Conservation (phyloP, 352 stramenopile genomes). For the Pythium myriotylum region DNA sequence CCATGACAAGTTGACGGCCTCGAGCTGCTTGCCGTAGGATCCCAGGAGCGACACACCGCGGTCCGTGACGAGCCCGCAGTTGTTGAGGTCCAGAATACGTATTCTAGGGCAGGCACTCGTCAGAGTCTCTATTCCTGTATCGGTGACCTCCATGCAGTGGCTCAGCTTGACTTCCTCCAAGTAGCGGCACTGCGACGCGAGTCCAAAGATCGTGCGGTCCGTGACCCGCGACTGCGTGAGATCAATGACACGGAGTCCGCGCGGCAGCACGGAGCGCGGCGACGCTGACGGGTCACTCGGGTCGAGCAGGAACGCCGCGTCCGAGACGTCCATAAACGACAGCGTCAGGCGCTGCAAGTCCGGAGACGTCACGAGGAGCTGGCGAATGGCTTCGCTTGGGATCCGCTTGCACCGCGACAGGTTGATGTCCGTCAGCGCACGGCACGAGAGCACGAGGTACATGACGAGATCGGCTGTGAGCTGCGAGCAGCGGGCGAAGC, state of each 20-base stretch:
- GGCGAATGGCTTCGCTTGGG: slow-evolving; percentile 68
- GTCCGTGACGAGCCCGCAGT: slow-evolving; percentile 83
- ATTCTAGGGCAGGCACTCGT: slow-evolving; percentile 55
- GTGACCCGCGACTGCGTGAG: slow-evolving; percentile 78
- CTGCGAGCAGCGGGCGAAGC: slow-evolving; percentile 82
- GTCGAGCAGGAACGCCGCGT: slow-evolving; percentile 51
- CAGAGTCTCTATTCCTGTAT: slow-evolving; percentile 71
- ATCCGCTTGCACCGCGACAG: slow-evolving; percentile 87
- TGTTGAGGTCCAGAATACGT: slow-evolving; percentile 68
- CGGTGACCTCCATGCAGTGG: slow-evolving; percentile 78
- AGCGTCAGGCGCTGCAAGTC: slow-evolving; percentile 71
- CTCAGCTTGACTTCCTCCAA: slow-evolving; percentile 76
- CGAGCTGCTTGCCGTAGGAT: slow-evolving; percentile 52
- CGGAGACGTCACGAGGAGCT: slow-evolving; percentile 62
- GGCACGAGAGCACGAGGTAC: slow-evolving; percentile 80
- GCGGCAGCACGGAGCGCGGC: slow-evolving; percentile 33
- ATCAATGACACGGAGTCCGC: slow-evolving; percentile 55
- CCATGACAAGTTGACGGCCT: slow-evolving; percentile 80
- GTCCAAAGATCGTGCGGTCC: slow-evolving; percentile 60
- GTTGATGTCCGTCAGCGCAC: slow-evolving; percentile 76
- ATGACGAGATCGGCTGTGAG: slow-evolving; percentile 74
- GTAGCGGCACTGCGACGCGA: slow-evolving; percentile 62
- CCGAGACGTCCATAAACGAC: slow-evolving; percentile 84
- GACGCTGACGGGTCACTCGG: slow-evolving; percentile 11
- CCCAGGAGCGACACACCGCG: slow-evolving; percentile 61